Conservation (phyloP, 2,329 filamentous ascomycete genomes). For the Penicillium sp. region DNA sequence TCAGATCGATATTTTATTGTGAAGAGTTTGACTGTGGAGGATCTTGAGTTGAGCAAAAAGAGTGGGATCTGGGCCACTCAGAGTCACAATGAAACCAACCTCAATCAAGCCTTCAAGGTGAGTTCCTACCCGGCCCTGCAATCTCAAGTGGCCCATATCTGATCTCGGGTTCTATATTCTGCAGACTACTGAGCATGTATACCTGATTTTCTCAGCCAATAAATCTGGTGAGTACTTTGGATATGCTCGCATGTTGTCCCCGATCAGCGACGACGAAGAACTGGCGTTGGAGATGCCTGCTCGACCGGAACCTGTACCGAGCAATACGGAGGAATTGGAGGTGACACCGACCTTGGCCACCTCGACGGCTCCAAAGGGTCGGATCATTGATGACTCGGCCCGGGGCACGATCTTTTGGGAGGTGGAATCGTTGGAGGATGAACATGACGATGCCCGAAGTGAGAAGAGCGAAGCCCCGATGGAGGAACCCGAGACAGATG, state of each 20-base stretch:
- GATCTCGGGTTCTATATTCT: background rate
- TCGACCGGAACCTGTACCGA: conserved; percentile 57
- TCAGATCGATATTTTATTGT: conserved; percentile 86
- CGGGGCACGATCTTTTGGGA: conserved; percentile 99
- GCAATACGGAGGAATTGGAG: conserved; percentile 69
- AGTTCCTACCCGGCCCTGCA: background rate
- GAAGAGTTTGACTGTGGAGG: conserved; percentile 88
- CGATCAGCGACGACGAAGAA: conserved; percentile 74
- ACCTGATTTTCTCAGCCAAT: conserved; percentile 92
- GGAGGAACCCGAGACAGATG: conserved; percentile 45
- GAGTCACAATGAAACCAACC: conserved; percentile 80
- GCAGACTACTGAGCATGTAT: conserved; percentile 79
- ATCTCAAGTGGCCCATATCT: background rate
- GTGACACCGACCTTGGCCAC: conserved; percentile 79
- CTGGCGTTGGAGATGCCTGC: conserved; percentile 70
- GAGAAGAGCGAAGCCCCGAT: conserved; percentile 51
- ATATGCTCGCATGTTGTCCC: conserved; percentile 85
- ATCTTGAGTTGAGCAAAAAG: conserved; percentile 82
- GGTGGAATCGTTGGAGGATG: conserved; percentile 61
- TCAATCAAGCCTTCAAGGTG: conserved; percentile 84
- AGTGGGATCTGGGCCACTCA: conserved; percentile 95
- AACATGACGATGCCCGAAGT: conserved; percentile 36
- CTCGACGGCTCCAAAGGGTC: conserved; percentile 74
- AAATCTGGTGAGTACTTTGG: conserved; percentile 98
- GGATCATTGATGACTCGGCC: conserved; percentile 88